phyloP scores from a whole-genome alignment of 441 rosid genomes.

The Brassica balearica region DNA sequence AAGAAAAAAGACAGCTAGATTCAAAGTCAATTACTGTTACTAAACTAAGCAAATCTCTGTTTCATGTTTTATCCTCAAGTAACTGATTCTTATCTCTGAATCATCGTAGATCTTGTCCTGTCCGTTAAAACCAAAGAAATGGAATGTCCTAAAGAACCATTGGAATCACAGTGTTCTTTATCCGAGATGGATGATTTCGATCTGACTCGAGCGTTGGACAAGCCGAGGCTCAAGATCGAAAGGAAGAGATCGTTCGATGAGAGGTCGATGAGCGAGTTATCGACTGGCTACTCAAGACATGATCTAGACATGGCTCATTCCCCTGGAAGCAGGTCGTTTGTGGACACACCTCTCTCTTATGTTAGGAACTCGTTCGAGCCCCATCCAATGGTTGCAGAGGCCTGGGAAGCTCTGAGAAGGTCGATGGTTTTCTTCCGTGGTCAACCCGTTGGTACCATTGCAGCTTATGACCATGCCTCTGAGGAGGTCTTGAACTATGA shows the following conservation, averaged over 20 bases:
- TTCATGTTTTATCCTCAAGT: slow-evolving; percentile 2
- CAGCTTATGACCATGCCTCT: slow-evolving; percentile 83
- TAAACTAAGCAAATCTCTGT: slow-evolving; percentile 23
- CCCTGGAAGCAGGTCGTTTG: slow-evolving; percentile 78
- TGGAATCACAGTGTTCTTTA: slow-evolving; percentile 61
- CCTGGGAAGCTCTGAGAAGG: slow-evolving; percentile 85
- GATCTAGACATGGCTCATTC: slow-evolving; percentile 67
- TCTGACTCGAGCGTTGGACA: slow-evolving; percentile 74
- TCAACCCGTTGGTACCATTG: slow-evolving; percentile 93
- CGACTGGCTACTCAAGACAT: slow-evolving; percentile 59
- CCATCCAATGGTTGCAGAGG: slow-evolving; percentile 92
- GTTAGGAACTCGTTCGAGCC: slow-evolving; percentile 80
- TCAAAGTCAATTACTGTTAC: slow-evolving; percentile 16
- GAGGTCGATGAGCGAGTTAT: slow-evolving; percentile 78
- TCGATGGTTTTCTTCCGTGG: slow-evolving; percentile 76
- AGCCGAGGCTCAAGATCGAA: slow-evolving; percentile 79
- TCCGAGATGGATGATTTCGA: slow-evolving; percentile 78
- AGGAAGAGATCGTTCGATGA: slow-evolving; percentile 90
- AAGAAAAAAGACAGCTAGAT: slow-evolving; percentile 12
- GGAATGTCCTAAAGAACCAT: slow-evolving; percentile 54
- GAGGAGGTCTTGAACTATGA: slow-evolving; percentile 89
- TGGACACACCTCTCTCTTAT: slow-evolving; percentile 75
- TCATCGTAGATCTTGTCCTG: slow-evolving; percentile 31
- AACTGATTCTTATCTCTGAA: slow-evolving; percentile 17
- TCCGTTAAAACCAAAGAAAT: slow-evolving; percentile 45